Evolutionary conservation across 1,139 yeast species (phyloP), one percentile per base, ranked within the genome.

Genomic region (Lodderomyces pseudojiufengensis): DNA sequence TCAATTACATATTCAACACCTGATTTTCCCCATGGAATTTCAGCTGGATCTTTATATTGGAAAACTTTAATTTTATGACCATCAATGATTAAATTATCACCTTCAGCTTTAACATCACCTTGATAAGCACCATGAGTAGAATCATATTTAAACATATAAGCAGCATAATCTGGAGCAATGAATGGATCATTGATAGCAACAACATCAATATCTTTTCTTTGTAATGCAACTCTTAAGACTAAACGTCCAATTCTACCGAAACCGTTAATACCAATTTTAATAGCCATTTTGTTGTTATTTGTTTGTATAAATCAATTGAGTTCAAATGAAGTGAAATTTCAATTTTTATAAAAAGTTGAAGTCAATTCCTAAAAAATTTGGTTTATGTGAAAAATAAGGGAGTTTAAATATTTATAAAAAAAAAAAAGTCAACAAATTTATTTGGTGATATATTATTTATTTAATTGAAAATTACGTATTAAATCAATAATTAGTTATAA

Each of bases 231-330:
- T 76, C 94, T 80, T 61, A 82, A 73, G 51, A 84, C 94, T 60
- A 83, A 78, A 70, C 94, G 86, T 52, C 94, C 94, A 55, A 83
- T 83, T 69, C 94, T 80, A 55, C 94, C 94, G 81, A 83, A 83
- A 60, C 92, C 92, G 81, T 83, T 83, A 65, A 83, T 84, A 74
- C 92, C 92, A 64, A 83, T 71, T 45, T 60, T 66, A 54, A 72
- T 58, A 58, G 64, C 65, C 65, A 60, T 60, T 49, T 40, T 52
- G 22, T 40, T 27, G 24, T 21, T 36, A 26, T 27, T 23, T 18
- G 22, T 29, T 26, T 34, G 29, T 28, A 27, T 39, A 31, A 35
- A 34, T 33, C 33, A 38, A 37, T 24, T 32, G 31, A 40, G 27
- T 22, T 28, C 12, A 15, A 21, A 24, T 22, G 29, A 32, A 27